phyloP scores from a whole-genome alignment of 495 filamentous ascomycete genomes.

The Immersiella caudata region DNA sequence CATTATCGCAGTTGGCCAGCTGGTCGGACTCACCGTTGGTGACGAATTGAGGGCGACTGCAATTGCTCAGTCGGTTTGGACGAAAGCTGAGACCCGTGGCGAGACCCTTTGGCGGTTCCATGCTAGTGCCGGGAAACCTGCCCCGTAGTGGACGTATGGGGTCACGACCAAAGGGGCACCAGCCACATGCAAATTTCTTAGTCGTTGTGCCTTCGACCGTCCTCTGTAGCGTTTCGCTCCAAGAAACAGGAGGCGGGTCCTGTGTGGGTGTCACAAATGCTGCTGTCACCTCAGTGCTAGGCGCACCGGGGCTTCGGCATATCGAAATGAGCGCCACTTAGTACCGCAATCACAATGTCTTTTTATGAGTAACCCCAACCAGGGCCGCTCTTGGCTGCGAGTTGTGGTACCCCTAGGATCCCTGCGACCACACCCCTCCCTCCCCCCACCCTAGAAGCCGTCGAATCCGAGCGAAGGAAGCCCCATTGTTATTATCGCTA shows the following conservation, averaged over 20 bases:
- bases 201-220: neutral
- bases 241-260: neutral
- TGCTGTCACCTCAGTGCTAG: conserved; percentile 2
- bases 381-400: neutral
- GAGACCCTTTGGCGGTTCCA: neutral
- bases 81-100: neutral
- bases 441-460: neutral
- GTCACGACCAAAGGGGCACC: neutral
- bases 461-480: conserved; percentile 11
- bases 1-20: neutral
- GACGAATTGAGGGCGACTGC: neutral
- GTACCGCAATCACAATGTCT: neutral
- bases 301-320: conserved; percentile 13
- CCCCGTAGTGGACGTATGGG: neutral
- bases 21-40: neutral
- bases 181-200: neutral
- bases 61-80: neutral
- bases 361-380: neutral
- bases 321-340: conserved; percentile 11
- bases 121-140: neutral
- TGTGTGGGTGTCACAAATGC: conserved; percentile 6
- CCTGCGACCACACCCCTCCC: neutral
- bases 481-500: conserved; percentile 5
- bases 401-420: neutral
- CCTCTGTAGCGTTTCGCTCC: neutral